phyloP scores from a whole-genome alignment of 2,329 filamentous ascomycete genomes.

The Biscogniauxia marginata region DNA sequence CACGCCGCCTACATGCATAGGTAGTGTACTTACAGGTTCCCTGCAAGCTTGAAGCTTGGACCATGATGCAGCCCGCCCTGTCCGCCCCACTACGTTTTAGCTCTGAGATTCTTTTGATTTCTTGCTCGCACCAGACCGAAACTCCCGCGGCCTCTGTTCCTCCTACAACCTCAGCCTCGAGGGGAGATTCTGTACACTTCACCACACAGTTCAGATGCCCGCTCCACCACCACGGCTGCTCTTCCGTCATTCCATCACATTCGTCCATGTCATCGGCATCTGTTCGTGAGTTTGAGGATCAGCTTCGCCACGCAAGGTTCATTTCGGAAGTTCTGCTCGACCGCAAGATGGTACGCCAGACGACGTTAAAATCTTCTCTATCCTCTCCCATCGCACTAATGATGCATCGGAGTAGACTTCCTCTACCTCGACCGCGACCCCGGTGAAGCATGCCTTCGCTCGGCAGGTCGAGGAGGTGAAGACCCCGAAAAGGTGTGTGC shows the following conservation, averaged over 20 bases:
- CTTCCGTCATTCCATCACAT: neutral
- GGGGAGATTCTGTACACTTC: slow-evolving; percentile 5
- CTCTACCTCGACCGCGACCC: slow-evolving; percentile 70
- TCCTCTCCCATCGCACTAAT: slow-evolving; percentile 9
- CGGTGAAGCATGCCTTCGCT: slow-evolving; percentile 73
- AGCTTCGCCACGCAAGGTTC: slow-evolving; percentile 19
- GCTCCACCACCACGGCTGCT: neutral
- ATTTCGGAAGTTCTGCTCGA: slow-evolving; percentile 16
- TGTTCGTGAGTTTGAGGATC: slow-evolving; percentile 17
- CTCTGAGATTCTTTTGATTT: slow-evolving; percentile 1
- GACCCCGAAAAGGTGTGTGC: slow-evolving; percentile 84
- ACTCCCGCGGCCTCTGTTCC: neutral
- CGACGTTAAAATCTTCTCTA: neutral
- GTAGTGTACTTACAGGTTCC: neutral
- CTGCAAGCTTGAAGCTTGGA: slow-evolving; percentile 14
- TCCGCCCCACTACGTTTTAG: neutral
- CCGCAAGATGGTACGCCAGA: slow-evolving; percentile 24
- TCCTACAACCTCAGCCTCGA: slow-evolving; percentile 5
- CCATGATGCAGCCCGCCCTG: slow-evolving; percentile 1
- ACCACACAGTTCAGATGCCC: slow-evolving; percentile 3
- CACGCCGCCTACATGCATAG: neutral
- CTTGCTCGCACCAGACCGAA: slow-evolving; percentile 11
- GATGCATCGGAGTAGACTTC: slow-evolving; percentile 54
- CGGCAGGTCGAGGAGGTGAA: slow-evolving; percentile 80
- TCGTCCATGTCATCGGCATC: slow-evolving; percentile 21